A percentile compares a stretch with the other conserved stretches of the same genome.
Evolutionary conservation across 352 stramenopile genomes (phyloP).

Genomic region (Thalassiosira delicatula): DNA sequence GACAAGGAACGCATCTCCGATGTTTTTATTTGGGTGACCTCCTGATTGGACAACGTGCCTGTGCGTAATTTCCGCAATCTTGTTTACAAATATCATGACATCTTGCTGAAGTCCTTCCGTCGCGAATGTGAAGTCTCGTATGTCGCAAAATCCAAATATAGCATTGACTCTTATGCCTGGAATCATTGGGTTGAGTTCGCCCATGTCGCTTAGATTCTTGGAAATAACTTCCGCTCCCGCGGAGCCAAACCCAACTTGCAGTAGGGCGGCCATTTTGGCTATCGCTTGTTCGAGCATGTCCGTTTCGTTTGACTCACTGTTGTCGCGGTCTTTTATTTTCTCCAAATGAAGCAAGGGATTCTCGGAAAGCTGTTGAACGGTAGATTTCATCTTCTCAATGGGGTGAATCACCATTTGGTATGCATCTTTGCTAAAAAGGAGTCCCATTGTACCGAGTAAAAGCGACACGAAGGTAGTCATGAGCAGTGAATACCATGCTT

Average conservation of each 20-base stretch:
- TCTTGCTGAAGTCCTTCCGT: slow-evolving; percentile 90
- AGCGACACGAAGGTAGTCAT: slow-evolving; percentile 89
- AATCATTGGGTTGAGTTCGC: slow-evolving; percentile 77
- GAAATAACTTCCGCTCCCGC: slow-evolving; percentile 96
- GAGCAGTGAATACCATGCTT: slow-evolving; percentile 87
- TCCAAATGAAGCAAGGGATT: slow-evolving; percentile 89
- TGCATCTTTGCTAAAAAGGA: slow-evolving; percentile 87
- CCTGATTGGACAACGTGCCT: slow-evolving; percentile 92
- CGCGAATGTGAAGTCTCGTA: slow-evolving; percentile 93
- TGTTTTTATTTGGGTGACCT: slow-evolving; percentile 96
- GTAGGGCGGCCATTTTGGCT: slow-evolving; percentile 90
- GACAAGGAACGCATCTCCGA: slow-evolving; percentile 92
- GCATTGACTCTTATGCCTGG: slow-evolving; percentile 85
- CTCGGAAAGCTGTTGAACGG: slow-evolving; percentile 88
- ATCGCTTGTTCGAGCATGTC: slow-evolving; percentile 81
- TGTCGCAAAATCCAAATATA: slow-evolving; percentile 95
- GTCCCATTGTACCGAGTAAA: slow-evolving; percentile 83
- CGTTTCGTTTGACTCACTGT: slow-evolving; percentile 86
- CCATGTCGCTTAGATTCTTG: slow-evolving; percentile 90
- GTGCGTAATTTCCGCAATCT: slow-evolving; percentile 94
- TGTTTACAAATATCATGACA: slow-evolving; percentile 97
- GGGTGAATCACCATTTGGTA: slow-evolving; percentile 88
- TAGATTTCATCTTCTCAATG: slow-evolving; percentile 91
- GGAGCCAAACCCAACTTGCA: slow-evolving; percentile 96
- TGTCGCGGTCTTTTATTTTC: slow-evolving; percentile 83